These are phyloP conservation scores for Heterotrichella gracilis DNA, from an alignment of 352 stramenopile species.

Conservation along the genomic window DNA sequence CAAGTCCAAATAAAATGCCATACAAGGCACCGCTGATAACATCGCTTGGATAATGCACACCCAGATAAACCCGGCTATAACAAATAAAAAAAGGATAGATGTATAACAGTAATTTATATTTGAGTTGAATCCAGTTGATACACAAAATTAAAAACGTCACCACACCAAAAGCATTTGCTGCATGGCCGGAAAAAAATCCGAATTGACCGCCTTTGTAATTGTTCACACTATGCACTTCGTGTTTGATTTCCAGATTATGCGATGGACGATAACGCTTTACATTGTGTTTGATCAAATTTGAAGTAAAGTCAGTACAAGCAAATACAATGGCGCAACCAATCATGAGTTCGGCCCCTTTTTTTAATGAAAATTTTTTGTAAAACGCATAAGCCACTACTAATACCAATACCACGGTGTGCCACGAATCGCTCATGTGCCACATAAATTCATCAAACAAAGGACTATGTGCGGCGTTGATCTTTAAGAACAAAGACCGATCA, in stretches of 20 bases:
- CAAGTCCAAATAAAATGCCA: neutral
- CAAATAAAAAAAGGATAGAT: neutral
- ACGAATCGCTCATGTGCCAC: neutral
- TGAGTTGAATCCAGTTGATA: neutral
- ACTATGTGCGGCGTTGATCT: neutral
- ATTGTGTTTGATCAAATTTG: neutral
- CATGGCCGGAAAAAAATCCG: neutral
- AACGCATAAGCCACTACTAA: neutral
- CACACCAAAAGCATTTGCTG: neutral
- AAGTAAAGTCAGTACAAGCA: neutral
- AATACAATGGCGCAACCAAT: neutral
- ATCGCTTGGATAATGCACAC: neutral
- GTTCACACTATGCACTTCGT: neutral
- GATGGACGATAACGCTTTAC: neutral
- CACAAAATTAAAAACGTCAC: neutral
- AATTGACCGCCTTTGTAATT: neutral
- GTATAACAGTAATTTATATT: neutral
- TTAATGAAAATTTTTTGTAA: neutral
- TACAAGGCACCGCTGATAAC: neutral
- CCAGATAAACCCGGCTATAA: neutral
- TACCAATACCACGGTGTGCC: neutral
- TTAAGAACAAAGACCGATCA: neutral
- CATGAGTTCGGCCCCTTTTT: neutral
- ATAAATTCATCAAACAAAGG: neutral
- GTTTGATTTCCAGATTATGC: neutral